phyloP scores from a whole-genome alignment of 164 flowering plant species.

The Vitis amurensis region DNA sequence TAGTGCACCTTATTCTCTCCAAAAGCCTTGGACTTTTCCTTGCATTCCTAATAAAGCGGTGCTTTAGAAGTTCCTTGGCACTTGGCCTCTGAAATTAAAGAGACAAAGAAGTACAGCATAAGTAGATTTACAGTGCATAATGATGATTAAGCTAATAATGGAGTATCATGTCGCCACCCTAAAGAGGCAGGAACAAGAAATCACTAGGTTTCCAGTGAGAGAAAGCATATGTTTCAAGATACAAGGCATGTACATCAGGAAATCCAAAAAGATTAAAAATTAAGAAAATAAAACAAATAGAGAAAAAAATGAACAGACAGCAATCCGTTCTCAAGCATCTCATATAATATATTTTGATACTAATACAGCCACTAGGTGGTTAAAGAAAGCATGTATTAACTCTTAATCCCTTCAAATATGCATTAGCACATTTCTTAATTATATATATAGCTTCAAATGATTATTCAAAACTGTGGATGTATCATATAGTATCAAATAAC shows the following conservation, averaged over 20 bases:
- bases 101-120: not conserved
- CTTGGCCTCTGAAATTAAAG: constrained; percentile 77
- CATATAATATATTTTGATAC: too few relatives aligned
- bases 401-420: too few relatives aligned
- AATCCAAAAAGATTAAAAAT: not conserved
- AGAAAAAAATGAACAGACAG: not conserved
- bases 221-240: too few relatives aligned
- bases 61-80: constrained; percentile 94
- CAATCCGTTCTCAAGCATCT: too few relatives aligned
- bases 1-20: constrained; percentile 85
- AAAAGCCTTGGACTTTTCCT: constrained; percentile 84
- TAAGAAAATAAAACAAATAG: not conserved
- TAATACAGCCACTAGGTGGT: too few relatives aligned
- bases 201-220: too few relatives aligned
- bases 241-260: not conserved
- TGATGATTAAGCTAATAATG: not conserved
- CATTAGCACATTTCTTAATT: too few relatives aligned
- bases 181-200: too few relatives aligned
- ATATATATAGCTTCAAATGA: too few relatives aligned
- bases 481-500: too few relatives aligned
- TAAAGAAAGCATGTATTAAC: too few relatives aligned
- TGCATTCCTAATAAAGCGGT: constrained; percentile 85
- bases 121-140: constrained; percentile 5
- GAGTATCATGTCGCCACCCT: not conserved
- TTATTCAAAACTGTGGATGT: too few relatives aligned